These are phyloP conservation scores for Coemansia sp. DNA, from an alignment of 371 early-diverging fungal genomes.

Conservation along the genomic window DNA sequence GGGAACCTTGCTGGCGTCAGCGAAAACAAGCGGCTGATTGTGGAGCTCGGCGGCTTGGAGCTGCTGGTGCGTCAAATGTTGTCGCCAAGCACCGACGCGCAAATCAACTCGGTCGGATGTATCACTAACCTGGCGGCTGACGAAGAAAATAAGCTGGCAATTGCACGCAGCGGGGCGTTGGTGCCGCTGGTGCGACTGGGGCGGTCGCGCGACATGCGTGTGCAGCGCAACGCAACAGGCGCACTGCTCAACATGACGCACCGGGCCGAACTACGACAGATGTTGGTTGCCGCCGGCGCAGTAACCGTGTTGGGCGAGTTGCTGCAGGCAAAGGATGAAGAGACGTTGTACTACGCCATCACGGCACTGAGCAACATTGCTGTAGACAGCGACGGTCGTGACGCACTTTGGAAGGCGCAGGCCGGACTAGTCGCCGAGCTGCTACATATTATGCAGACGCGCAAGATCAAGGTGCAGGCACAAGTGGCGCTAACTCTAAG, in stretches of 20 bases:
- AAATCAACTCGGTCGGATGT: conserved; percentile 95
- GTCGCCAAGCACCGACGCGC: conserved; percentile 84
- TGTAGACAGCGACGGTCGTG: conserved; percentile 80
- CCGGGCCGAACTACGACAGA: conserved; percentile 80
- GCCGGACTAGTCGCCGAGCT: conserved; percentile 73
- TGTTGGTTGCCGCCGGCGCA: conserved; percentile 82
- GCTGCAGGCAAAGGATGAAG: conserved; percentile 76
- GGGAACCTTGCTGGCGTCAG: conserved; percentile 88
- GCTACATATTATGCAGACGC: conserved; percentile 76
- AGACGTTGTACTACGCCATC: conserved; percentile 88
- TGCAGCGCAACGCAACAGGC: conserved; percentile 90
- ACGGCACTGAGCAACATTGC: conserved; percentile 92
- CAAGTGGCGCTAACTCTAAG: conserved; percentile 88
- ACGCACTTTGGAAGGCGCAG: conserved; percentile 74
- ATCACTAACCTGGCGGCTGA: conserved; percentile 89
- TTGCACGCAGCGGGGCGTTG: conserved; percentile 84
- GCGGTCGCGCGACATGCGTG: conserved; percentile 80
- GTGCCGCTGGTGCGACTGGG: conserved; percentile 76
- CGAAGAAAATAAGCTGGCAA: conserved; percentile 88
- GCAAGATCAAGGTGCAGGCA: conserved; percentile 81
- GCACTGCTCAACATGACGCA: conserved; percentile 95
- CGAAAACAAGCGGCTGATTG: conserved; percentile 82
- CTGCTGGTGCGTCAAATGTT: conserved; percentile 89
- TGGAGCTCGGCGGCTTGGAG: conserved; percentile 82
- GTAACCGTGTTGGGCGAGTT: conserved; percentile 81